A percentile compares a stretch with the other conserved stretches of the same genome.
Evolutionary conservation across 306 rosid species (phyloP).

Genomic region (Crotalaria pallida): DNA sequence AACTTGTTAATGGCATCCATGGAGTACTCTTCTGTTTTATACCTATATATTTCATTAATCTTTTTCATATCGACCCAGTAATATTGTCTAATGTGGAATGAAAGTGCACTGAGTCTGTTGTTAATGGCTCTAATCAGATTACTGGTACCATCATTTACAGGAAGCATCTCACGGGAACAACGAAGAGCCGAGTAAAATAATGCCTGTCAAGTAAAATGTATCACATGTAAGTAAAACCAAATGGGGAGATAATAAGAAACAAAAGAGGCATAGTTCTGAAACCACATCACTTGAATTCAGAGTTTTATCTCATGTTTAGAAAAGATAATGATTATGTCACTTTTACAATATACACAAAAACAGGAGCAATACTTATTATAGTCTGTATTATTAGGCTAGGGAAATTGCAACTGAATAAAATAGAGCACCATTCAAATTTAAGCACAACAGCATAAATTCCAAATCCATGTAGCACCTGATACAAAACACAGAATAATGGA

Average conservation of each 20-base stretch:
- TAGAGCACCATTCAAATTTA: neutral
- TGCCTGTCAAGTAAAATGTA: slow-evolving; percentile 51
- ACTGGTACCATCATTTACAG: slow-evolving; percentile 64
- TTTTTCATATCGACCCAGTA: slow-evolving; percentile 94
- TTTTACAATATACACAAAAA: neutral
- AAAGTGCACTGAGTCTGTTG: slow-evolving; percentile 91
- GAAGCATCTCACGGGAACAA: slow-evolving; percentile 87
- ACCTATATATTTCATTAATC: slow-evolving; percentile 90
- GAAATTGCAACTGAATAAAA: neutral
- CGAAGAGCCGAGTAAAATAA: slow-evolving; percentile 94
- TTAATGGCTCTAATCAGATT: slow-evolving; percentile 75
- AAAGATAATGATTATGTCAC: slow-evolving; percentile 3
- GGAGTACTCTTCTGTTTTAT: slow-evolving; percentile 94
- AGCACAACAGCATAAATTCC: slow-evolving; percentile 2
- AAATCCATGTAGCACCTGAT: slow-evolving; percentile 3
- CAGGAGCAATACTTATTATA: neutral
- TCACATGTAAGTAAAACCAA: slow-evolving; percentile 15
- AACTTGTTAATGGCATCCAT: slow-evolving; percentile 86
- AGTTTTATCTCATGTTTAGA: slow-evolving; percentile 15
- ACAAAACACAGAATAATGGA: slow-evolving; percentile 10
- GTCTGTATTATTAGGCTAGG: neutral
- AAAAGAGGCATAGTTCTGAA: neutral
- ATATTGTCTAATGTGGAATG: slow-evolving; percentile 93
- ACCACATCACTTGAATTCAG: neutral
- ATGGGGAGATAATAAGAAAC: neutral